Evolutionary conservation across 495 filamentous ascomycete species (phyloP), one percentile per base, ranked within the genome.

Genomic region (Penicillium egyptiacum): DNA sequence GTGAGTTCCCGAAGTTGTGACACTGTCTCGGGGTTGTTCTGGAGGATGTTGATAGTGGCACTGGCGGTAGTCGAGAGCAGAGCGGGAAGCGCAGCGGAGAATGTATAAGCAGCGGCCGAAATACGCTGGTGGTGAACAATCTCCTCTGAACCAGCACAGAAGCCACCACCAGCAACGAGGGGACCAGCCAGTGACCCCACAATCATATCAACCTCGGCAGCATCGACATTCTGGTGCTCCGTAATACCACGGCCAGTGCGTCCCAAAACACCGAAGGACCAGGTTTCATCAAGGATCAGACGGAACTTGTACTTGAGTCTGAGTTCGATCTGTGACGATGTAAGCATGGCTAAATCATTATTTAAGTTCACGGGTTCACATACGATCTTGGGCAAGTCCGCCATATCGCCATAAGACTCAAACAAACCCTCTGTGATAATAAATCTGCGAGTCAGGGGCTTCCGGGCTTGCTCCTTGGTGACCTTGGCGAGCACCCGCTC

Each of bases 301-400:
- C 94, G 91, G 80, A 96, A 98, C 76, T 96, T 98, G 80, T 96
- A 96, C 65, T 88, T 87, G 57, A 90, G 83, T 71, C 95, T 94
- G 61, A 98, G 79, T 65, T 96, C 95, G 31, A 97, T 81, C 88
- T 91, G 63, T 16, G 49, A 33, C 12, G 45, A 16, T 25, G 48
- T 53, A 40, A 56, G 46, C 10, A 47, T 12, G n/a, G 3, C 17
- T 5, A 54, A 41, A 14, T 2, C 4, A 17, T 8, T 23, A 9
- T 19, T 35, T 10, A 49, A 19, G 35, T 1, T 5, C 28, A 26
- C n/a, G 23, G 12, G 40, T 8, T 25, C 19, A 77, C 88, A 66
- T 78, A 95, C 89, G 61, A 98, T 81, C 64, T 84, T 89, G 5
- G 92, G 92, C 56, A 99, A 72, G 69, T 98, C 83, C 17, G 85